These are phyloP conservation scores for Mycocentrospora acerina DNA, from an alignment of 2,329 filamentous ascomycete species.

Conservation along the genomic window DNA sequence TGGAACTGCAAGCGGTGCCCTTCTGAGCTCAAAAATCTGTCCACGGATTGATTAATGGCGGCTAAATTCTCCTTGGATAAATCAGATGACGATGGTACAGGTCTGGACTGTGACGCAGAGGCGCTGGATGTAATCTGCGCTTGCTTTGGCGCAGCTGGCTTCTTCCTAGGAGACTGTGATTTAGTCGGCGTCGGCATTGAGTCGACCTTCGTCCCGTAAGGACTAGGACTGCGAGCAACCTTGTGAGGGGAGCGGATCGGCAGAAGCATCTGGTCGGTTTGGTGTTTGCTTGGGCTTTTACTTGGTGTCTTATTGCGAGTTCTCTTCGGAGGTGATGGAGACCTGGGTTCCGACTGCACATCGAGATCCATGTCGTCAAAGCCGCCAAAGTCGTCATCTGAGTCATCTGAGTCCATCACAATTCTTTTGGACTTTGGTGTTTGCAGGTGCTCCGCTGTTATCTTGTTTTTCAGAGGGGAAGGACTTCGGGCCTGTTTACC, in stretches of 20 bases:
- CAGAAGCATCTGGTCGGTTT: slow-evolving; percentile 12
- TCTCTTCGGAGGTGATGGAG: slow-evolving; percentile 10
- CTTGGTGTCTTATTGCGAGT: slow-evolving; percentile 15
- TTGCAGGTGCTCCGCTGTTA: slow-evolving; percentile 2
- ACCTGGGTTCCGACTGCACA: slow-evolving; percentile 9
- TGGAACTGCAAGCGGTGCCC: slow-evolving; percentile 26
- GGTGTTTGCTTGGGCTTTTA: slow-evolving; percentile 7
- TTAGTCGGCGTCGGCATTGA: slow-evolving; percentile 21
- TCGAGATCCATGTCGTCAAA: slow-evolving; percentile 31
- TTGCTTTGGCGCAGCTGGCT: slow-evolving; percentile 14
- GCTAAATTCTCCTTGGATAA: slow-evolving; percentile 28
- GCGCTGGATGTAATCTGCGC: slow-evolving; percentile 3
- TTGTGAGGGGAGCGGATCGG: slow-evolving; percentile 32
- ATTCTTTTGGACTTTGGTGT: slow-evolving; percentile 19
- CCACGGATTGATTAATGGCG: slow-evolving; percentile 18
- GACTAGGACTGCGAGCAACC: slow-evolving; percentile 14
- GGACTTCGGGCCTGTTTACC: slow-evolving; percentile 26
- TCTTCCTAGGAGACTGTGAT: slow-evolving; percentile 16
- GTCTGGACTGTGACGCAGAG: slow-evolving; percentile 2
- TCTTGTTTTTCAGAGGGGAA: slow-evolving; percentile 15
- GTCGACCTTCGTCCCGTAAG: slow-evolving; percentile 14
- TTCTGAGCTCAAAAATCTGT: slow-evolving; percentile 27
- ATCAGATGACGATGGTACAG: slow-evolving; percentile 22
- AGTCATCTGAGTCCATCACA: slow-evolving; percentile 36
- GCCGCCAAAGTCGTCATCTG: slow-evolving; percentile 26